Base-by-base conservation (phyloP, 371 early-diverging fungal genomes). In the Choanephora cucurbitarum region DNA sequence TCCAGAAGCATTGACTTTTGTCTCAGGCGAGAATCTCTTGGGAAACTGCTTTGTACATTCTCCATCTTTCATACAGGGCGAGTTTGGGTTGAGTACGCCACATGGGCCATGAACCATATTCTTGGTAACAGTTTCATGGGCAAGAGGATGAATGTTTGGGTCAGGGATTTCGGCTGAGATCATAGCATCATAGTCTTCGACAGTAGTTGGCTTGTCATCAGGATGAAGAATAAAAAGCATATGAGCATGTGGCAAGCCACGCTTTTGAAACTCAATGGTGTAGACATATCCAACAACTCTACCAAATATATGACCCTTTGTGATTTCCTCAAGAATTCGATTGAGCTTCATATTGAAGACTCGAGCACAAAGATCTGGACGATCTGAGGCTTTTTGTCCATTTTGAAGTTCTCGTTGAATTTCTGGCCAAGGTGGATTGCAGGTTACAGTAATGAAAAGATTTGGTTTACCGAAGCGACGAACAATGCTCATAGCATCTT, bases 41-140 rank as follows among this genome's bases (percentile, higher is more conserved):
- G 74, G 69, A 49, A 52, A 78, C 0, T 39, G 5, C 21, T 43
- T 78, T 72, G 9, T 52, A 44, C 33, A 72, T 70, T n/a, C 28
- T 39, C 0, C 48, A 11, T 49, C 49, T n/a, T n/a, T n/a, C 71
- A 74, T 71, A 49, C 71, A 78, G 5, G 60, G 64, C 1, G 66
- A 24, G 21, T 42, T 58, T 1, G 47, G 64, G 19, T 62, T 52
- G 3, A 33, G 19, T 0, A 1, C 18, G 1, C 73, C 69, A 55
- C 70, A 73, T n/a, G 69, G 70, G 1, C 67, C 70, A 64, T 75
- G 73, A 13, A 74, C 48, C 70, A 78, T 73, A 1, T 41, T 41
- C 3, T 17, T 56, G 2, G 9, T 57, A 5, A 73, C 69, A 6
- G 69, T 70, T 21, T 64, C 56, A 39, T 66, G 66, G 19, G 56